Percentiles rank a stretch among this genome's conserved stretches.
These are phyloP conservation scores for Stagonosporopsis vannaccii DNA, from an alignment of 2,329 filamentous ascomycete genomes.

Conservation along the genomic window DNA sequence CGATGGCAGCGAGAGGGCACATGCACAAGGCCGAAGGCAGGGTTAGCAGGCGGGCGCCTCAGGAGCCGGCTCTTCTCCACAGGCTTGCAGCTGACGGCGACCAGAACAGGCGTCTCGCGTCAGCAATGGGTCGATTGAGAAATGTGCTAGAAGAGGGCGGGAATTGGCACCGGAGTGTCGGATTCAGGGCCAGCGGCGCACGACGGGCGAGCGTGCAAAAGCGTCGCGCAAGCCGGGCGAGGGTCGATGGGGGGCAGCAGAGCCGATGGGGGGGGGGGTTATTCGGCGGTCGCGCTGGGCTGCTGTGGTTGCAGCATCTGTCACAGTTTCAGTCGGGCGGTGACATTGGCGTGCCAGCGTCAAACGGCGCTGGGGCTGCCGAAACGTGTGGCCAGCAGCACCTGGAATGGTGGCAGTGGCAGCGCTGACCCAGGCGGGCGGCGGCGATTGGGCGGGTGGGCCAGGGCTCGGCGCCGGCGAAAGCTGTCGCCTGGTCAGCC, in stretches of 20 bases:
- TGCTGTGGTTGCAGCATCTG: constrained; percentile 17
- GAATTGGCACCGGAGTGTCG: constrained; percentile 25
- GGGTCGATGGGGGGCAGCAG: constrained; percentile 3
- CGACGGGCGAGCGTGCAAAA: constrained; percentile 23
- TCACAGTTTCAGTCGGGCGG: constrained; percentile 15
- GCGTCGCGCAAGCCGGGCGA: constrained; percentile 24
- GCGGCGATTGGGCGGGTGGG: constrained; percentile 15
- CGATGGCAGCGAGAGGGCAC: constrained; percentile 17
- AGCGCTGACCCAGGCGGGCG: constrained; percentile 18
- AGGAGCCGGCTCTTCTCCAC: constrained; percentile 19
- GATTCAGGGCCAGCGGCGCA: constrained; percentile 17
- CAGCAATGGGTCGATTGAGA: constrained; percentile 25
- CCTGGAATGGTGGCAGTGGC: constrained; percentile 14
- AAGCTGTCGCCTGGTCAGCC: constrained; percentile 11
- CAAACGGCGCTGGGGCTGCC: constrained; percentile 11
- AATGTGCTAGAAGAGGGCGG: constrained; percentile 22
- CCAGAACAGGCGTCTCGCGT: constrained; percentile 28
- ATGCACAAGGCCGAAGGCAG: constrained; percentile 24
- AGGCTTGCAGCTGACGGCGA: constrained; percentile 19
- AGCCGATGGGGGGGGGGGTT: constrained; percentile 12
- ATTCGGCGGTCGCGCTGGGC: neutral
- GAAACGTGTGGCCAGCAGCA: constrained; percentile 10
- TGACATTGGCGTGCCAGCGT: constrained; percentile 13
- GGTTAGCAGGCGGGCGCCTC: constrained; percentile 15
- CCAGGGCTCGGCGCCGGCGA: constrained; percentile 14